Evolutionary conservation across 179 eudicot genomes (phyloP), one percentile per base, ranked within the genome.

Genomic region (Drosera spatulata): DNA sequence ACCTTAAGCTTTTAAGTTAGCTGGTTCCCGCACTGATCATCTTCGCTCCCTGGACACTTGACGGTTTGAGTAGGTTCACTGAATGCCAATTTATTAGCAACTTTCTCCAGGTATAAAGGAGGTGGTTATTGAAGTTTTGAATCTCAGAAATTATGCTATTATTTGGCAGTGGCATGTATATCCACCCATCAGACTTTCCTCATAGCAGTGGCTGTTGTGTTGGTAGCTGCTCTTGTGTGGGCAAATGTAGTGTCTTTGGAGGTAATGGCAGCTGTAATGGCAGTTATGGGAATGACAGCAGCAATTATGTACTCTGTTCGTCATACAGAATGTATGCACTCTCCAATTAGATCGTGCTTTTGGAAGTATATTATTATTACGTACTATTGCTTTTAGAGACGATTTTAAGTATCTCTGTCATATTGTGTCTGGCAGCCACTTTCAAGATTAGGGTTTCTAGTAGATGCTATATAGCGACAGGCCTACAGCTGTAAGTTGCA

Each of bases 201-300:
- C 68, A 69, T 68, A 56, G 77, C 86, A 67, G 88, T 64, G 70
- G 85, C 91, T 72, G 75, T 79, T 69, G 84, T 80, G 69, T 69
- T 89, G 78, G 79, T 79, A 79, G 83, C 81, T 71, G 75, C 77
- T 56, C 61, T 86, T 80, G 69, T 78, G 82, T 75, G 82, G 69
- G 83, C 89, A 79, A 82, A 75, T 56, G 64, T 75, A 70, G 73
- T 84, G 75, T 78, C 84, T 61, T 62, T 76, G 66, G 79, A 76
- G 72, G 50, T 50, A 38, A 61, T 76, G 74, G 76, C 76, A 69
- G 73, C 77, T 56, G 65, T 79, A 69, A 69, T 87, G 68, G 79
- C 84, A 73, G 63, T 77, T 74, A 68, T 72, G 69, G 86, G 74
- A 59, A 64, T 85, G 79, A 77, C 76, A 67, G 79, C 76, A 66